Base-by-base conservation (phyloP, 208 protist genomes). In the Leishmania aethiopica region DNA sequence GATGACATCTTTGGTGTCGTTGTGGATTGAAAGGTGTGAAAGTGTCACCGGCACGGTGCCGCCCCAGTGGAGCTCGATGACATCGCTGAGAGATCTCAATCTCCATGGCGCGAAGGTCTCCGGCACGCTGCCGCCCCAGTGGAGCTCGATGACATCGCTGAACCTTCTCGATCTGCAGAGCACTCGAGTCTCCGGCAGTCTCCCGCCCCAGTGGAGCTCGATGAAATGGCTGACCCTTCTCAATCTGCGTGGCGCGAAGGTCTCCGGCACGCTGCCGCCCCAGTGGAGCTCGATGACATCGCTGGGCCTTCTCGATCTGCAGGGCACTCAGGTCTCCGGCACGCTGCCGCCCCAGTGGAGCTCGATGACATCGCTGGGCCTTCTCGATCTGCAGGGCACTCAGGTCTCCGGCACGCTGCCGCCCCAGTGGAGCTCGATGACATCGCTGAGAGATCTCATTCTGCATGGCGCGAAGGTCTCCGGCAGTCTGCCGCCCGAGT, bases 331-430 rank as follows among this genome's bases (percentile, higher is more conserved):
- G 42, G 42, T 45, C 3, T 45, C 22, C 40, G 78, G 78, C 10
- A 70, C 55, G 17, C 51, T 81, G 69, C 78, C 78, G 1, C 0
- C 28, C 15, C 11, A 77, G 73, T 77, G 73, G 73, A 62, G 28
- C 37, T 10, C 42, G 5, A 32, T 77, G 69, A 28, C 11, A 11
- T 3, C 0, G 25, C 49, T 77, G 51, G 4, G 0, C 8, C 1
- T 45, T 2, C 1, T 64, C 15, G n/a, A 7, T 13, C 22, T 78
- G 15, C 19, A 42, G 17, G 32, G 32, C 15, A 17, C 59, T 17
- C 0, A 70, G 55, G 59, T 64, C 0, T 78, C 59, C 32, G 75
- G 57, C 37, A 51, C 6, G 3, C 69, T 77, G 15, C 73, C 73
- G 0, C 0, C 73, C 2, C 2, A 42, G 69, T 81, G 66, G 78